Evolutionary conservation across 1,139 yeast genomes (phyloP).

Genomic region (Lodderomyces pseudojiufengensis): DNA sequence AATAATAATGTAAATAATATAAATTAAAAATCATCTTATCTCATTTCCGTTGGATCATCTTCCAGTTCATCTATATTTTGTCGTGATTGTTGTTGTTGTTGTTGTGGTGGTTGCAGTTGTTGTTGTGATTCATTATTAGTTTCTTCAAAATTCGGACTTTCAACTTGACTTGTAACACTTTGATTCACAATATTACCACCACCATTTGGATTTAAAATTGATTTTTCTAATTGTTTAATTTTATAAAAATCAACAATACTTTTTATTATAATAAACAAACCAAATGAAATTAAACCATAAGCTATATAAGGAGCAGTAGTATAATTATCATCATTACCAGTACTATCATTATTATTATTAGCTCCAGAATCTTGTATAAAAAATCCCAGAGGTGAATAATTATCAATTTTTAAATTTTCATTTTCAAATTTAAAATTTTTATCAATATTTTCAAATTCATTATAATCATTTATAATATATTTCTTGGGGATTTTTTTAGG

Average conservation of each 20-base stretch:
- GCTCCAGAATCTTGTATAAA: conserved; percentile 15
- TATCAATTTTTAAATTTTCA: conserved; percentile 48
- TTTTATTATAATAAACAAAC: conserved; percentile 61
- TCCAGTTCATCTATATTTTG: background rate
- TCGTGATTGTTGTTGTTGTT: background rate
- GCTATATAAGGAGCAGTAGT: conserved; percentile 45
- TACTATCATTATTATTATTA: conserved; percentile 13
- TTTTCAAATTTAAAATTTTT: conserved; percentile 29
- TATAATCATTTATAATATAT: conserved; percentile 55
- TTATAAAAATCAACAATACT: conserved; percentile 67
- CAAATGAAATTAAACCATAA: conserved; percentile 61
- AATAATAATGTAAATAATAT: no score
- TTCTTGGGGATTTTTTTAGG: conserved; percentile 35
- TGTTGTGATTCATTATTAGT: background rate
- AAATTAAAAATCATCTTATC: background rate
- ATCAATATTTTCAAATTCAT: conserved; percentile 45
- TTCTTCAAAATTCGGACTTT: conserved; percentile 4
- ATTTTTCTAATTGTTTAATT: conserved; percentile 74
- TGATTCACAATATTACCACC: conserved; percentile 1
- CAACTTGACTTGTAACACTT: conserved; percentile 6
- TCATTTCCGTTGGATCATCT: conserved; percentile 1
- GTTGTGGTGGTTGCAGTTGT: background rate
- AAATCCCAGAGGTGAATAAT: conserved; percentile 37
- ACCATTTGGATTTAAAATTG: conserved; percentile 39
- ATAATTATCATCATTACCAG: conserved; percentile 5